Evolutionary conservation across 2,329 filamentous ascomycete genomes (phyloP), one percentile per base, ranked within the genome.

Genomic region (Botryosphaeria agaves): DNA sequence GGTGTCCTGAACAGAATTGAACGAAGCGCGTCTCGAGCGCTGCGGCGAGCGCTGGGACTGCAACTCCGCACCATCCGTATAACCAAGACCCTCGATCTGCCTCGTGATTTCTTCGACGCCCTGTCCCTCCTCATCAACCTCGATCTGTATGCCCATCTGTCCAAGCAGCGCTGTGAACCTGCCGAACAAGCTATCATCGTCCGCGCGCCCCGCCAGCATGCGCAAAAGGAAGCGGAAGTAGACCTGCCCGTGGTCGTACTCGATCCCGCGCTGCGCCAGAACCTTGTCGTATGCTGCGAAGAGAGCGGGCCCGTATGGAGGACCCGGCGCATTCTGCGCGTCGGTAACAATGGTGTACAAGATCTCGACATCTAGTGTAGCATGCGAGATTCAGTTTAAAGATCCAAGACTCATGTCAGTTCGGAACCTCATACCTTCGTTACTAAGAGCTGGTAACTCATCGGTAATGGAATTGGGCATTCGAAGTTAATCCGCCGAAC

Each of bases 251-350:
- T 77, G 64, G 42, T 80, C 73, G n/a, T 72, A 65, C 35, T 81
- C 66, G 38, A 82, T 59, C 32, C 72, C 76, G 57, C 79, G 61
- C 39, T 72, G 61, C 4, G 69, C 69, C n/a, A 92, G 66, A 25
- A 85, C 64, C 33, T 70, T 63, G 46, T 89, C 77, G 48, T 91
- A 91, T 18, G 82, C 81, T 31, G 67, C 65, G 53, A 91, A 91
- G 12, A 93, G 66, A 7, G 82, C 81, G 21, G 12, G 21, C 21
- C 21, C 21, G 34, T 77, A 82, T 3, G 80, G 75, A 14, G 78
- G 62, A 32, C 69, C 67, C 1, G 70, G 62, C 18, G 79, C 64
- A 24, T 68, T 59, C 54, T 85, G 72, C 26, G 81, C 84, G 41
- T 67, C 64, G 36, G 63, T 60, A 44, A 91, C 74, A 44, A 93